Evolutionary conservation across 345 rosid species (phyloP), one percentile per base, ranked within the genome.

Genomic region (Trapa bicornis): DNA sequence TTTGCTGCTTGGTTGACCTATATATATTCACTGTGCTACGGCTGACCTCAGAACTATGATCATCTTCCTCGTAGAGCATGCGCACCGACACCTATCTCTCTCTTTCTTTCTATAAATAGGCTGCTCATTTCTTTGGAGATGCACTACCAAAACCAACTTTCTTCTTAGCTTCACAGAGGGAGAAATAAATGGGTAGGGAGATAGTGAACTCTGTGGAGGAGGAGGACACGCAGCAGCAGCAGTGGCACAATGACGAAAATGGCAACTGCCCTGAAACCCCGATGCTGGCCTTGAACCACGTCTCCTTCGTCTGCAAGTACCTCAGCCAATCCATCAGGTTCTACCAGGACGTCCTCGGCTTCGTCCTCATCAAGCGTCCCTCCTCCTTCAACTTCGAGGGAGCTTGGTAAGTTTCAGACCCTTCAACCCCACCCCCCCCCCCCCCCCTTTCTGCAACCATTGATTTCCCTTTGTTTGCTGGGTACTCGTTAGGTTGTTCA

Each of bases 361-460:
- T 82, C 74, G 86, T 72, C 13, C 72, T 78, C 71, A 78, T 80
- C 76, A 78, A 82, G 71, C 72, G 86, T 32, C 86, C 86, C 12
- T 80, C 81, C 63, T 82, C 83, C 64, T 82, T 82, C 69, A 4
- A 82, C 37, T 82, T 76, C 67, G 80, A 80, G 73, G 86, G 86
- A 60, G 86, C 84, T 54, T 80, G 86, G 84, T 82, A 79, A 22
- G 29, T 22, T 22, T 22, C 29, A 22, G 29, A 22, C 29, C 29
- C 29, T 22, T 22, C 29, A 22, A 22, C 29, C 29, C 29, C 29
- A 0, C 29, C 29, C 29, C 29, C 29, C 29, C 29, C 29, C 29
- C 29, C 29, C 29, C 29, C 29, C 29, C 0, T 22, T 22, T 22
- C 29, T 22, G 29, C 29, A 22, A 22, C 29, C 29, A 22, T 22